A percentile compares a stretch with the other conserved stretches of the same genome.
Conservation (phyloP, 169 alveolate species). For the Theileria annulata region DNA sequence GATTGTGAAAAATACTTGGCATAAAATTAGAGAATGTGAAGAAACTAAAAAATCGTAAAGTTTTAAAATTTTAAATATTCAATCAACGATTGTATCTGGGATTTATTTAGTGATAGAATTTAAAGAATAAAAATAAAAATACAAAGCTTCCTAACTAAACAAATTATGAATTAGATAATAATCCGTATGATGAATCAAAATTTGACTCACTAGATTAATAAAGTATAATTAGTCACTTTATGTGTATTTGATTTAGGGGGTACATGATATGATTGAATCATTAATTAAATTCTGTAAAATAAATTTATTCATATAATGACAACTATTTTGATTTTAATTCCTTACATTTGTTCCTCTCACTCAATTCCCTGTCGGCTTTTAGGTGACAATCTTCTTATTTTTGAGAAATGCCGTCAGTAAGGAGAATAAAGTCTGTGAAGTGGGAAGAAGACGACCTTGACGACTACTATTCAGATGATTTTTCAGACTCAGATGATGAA, state of each 20-base stretch:
- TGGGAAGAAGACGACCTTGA: conserved; percentile 34
- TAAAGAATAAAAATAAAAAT: neutral
- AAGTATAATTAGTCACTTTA: neutral
- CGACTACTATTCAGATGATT: conserved; percentile 18
- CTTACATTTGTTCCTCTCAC: neutral
- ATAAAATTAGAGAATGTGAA: neutral
- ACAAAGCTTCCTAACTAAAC: neutral
- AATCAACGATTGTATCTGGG: neutral
- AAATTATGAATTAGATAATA: too few relatives aligned
- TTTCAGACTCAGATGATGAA: conserved; percentile 9
- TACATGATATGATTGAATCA: neutral
- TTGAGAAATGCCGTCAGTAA: conserved; percentile 22
- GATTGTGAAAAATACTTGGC: neutral
- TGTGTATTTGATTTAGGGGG: neutral
- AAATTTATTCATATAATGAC: neutral
- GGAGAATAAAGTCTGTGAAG: conserved; percentile 21
- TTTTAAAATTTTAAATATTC: neutral
- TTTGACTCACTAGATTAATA: neutral
- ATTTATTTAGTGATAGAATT: neutral
- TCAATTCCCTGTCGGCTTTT: neutral
- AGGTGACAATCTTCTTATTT: neutral
- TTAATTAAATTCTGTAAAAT: neutral
- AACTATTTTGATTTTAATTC: neutral
- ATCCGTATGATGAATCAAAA: neutral
- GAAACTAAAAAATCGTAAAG: neutral